Percentiles rank a stretch among this genome's conserved stretches.
phyloP scores from a whole-genome alignment of 768 basidiomycete species.

The Podaxis sp. region DNA sequence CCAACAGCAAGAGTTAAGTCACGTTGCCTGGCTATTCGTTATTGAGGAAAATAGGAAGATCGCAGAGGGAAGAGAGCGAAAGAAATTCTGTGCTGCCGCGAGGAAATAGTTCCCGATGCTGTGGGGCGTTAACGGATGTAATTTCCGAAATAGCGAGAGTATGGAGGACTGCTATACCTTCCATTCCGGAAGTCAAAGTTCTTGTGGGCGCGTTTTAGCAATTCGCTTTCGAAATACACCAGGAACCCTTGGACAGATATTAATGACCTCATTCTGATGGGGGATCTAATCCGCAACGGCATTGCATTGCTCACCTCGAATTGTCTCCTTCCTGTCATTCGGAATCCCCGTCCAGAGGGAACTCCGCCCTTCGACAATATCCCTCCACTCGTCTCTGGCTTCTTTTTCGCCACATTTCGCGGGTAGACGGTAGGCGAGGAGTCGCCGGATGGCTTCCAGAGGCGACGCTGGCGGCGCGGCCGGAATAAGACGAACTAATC shows the following conservation, averaged over 20 bases:
- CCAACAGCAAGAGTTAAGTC: not conserved
- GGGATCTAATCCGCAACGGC: not conserved
- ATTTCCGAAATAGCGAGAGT: not conserved
- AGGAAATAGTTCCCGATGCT: slow-evolving; percentile 92
- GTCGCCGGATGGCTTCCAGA: slow-evolving; percentile 68
- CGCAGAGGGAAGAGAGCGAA: slow-evolving; percentile 89
- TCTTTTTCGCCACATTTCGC: slow-evolving; percentile 63
- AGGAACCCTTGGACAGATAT: slow-evolving; percentile 65
- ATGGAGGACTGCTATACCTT: slow-evolving; percentile 44
- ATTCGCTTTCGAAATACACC: slow-evolving; percentile 87
- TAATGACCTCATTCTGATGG: not conserved
- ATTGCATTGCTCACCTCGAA: slow-evolving; percentile 60
- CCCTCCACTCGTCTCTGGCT: slow-evolving; percentile 88
- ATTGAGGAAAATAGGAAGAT: slow-evolving; percentile 94
- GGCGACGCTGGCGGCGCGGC: slow-evolving; percentile 56
- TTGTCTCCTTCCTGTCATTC: slow-evolving; percentile 86
- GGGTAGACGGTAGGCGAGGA: slow-evolving; percentile 82
- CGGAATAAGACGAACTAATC: slow-evolving; percentile 87
- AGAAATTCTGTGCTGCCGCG: slow-evolving; percentile 85
- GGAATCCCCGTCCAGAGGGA: slow-evolving; percentile 84
- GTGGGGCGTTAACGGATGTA: not conserved
- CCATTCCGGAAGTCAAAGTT: slow-evolving; percentile 93
- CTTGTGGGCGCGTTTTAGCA: slow-evolving; percentile 88
- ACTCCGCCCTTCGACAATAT: slow-evolving; percentile 88
- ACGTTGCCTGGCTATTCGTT: slow-evolving; percentile 66